A percentile compares a stretch with the other conserved stretches of the same genome.
Conservation (phyloP, 2,329 filamentous ascomycete genomes). For the Penicillium sp. region DNA sequence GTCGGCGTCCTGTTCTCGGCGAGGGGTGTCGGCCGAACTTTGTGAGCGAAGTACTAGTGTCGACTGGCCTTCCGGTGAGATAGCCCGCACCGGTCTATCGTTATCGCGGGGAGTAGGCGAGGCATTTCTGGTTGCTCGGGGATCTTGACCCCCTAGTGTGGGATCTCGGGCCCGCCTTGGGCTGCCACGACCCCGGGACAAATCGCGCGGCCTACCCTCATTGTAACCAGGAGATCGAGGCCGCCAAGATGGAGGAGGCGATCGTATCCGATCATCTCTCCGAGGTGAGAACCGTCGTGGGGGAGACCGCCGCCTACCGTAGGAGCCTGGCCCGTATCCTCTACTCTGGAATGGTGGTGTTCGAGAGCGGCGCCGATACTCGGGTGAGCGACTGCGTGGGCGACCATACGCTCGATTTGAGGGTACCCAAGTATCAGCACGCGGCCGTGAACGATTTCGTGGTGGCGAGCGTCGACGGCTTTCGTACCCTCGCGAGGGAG, state of each 20-base stretch:
- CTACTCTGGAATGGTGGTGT: conserved; percentile 42
- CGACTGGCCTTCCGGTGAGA: conserved; percentile 28
- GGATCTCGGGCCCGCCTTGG: conserved; percentile 39
- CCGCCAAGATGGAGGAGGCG: conserved; percentile 41
- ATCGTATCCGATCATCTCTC: conserved; percentile 41
- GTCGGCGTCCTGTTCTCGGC: conserved; percentile 52
- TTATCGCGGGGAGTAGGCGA: conserved; percentile 30
- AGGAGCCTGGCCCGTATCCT: conserved; percentile 35
- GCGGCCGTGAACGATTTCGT: conserved; percentile 42
- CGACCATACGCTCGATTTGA: conserved; percentile 35
- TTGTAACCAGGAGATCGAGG: conserved; percentile 44
- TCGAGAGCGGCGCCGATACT: conserved; percentile 45
- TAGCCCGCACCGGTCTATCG: conserved; percentile 30
- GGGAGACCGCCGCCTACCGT: conserved; percentile 39
- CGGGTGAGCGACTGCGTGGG: conserved; percentile 46
- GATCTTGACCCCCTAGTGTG: conserved; percentile 37
- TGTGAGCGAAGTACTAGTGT: conserved; percentile 51
- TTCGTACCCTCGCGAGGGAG: conserved; percentile 39
- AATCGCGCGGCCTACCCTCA: conserved; percentile 33
- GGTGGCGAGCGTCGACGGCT: conserved; percentile 38
- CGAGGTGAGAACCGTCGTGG: conserved; percentile 44
- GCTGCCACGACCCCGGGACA: conserved; percentile 34
- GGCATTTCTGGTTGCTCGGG: conserved; percentile 37
- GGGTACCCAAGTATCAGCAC: conserved; percentile 47
- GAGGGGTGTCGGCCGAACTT: conserved; percentile 55